Percentiles rank a stretch among this genome's conserved stretches.
phyloP scores from a whole-genome alignment of 257 asterid species.

The Scutellaria minor region DNA sequence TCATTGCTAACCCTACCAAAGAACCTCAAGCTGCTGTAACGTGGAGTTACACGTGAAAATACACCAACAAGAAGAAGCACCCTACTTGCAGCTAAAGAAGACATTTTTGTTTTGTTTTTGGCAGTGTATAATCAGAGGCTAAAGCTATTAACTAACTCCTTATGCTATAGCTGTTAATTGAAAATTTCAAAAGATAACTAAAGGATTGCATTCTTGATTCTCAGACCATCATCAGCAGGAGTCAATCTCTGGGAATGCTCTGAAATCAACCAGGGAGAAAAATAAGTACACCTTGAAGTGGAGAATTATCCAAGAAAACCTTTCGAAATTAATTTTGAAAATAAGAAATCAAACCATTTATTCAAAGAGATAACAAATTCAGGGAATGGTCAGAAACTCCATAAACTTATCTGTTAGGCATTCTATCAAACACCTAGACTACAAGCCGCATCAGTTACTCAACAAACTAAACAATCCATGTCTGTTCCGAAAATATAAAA shows the following conservation, averaged over 20 bases:
- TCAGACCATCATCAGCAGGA: constrained; percentile 9
- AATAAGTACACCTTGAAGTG: constrained; percentile 3
- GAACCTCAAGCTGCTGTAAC: constrained; percentile 45
- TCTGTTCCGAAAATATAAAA: constrained; percentile 7
- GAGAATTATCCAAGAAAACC: background rate
- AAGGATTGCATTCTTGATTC: constrained; percentile 16
- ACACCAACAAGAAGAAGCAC: constrained; percentile 52
- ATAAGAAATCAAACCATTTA: background rate
- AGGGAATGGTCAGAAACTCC: constrained; percentile 11
- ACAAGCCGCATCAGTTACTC: constrained; percentile 25
- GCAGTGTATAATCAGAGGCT: constrained; percentile 6
- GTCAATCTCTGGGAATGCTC: constrained; percentile 32
- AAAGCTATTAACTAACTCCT: constrained; percentile 27
- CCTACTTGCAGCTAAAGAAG: constrained; percentile 53
- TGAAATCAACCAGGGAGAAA: constrained; percentile 14
- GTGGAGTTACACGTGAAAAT: constrained; percentile 50
- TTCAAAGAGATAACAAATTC: background rate
- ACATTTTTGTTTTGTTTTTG: constrained; percentile 33
- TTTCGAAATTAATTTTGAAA: background rate
- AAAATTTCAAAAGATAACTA: background rate
- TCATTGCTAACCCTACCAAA: constrained; percentile 41
- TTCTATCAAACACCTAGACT: constrained; percentile 48
- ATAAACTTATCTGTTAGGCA: constrained; percentile 37
- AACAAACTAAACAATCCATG: background rate
- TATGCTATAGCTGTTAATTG: constrained; percentile 25